Conservation (phyloP, 1,139 yeast species). For the Blastobotrys apis region DNA sequence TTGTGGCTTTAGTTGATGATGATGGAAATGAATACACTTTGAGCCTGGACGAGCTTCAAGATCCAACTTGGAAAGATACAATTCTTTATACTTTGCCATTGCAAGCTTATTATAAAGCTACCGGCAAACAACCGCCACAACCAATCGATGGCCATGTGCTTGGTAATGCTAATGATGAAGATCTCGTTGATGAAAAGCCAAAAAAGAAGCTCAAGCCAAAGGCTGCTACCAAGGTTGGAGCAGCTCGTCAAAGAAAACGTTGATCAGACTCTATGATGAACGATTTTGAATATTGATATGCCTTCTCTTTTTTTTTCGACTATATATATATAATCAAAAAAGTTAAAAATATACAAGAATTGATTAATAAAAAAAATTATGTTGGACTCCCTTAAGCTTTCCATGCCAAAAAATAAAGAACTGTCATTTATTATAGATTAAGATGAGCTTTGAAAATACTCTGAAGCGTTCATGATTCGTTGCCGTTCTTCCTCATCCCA, state of each 20-base stretch:
- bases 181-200: slow-evolving; percentile 13
- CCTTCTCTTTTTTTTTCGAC: no score
- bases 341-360: no score
- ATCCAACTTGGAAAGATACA: slow-evolving; percentile 54
- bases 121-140: slow-evolving; percentile 18
- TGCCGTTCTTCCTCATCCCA: no score
- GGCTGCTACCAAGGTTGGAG: slow-evolving; percentile 29
- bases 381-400: no score
- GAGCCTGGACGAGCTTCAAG: slow-evolving; percentile 35
- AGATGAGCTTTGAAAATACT: no score
- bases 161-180: slow-evolving; percentile 2
- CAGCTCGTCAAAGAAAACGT: slow-evolving; percentile 24
- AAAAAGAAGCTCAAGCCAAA: slow-evolving; percentile 23
- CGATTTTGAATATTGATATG: slow-evolving; percentile 5
- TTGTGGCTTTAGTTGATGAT: slow-evolving; percentile 62
- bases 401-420: no score
- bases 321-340: no score
- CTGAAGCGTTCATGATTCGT: no score
- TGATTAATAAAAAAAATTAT: no score
- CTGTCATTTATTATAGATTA: no score
- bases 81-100: slow-evolving; percentile 43
- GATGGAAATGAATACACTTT: slow-evolving; percentile 40
- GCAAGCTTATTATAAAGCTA: slow-evolving; percentile 17
- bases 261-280: no score
- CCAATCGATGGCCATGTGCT: slow-evolving; percentile 5